These are phyloP conservation scores for Cryptomeria japonica DNA, from an alignment of 75 land plant species.

Conservation along the genomic window DNA sequence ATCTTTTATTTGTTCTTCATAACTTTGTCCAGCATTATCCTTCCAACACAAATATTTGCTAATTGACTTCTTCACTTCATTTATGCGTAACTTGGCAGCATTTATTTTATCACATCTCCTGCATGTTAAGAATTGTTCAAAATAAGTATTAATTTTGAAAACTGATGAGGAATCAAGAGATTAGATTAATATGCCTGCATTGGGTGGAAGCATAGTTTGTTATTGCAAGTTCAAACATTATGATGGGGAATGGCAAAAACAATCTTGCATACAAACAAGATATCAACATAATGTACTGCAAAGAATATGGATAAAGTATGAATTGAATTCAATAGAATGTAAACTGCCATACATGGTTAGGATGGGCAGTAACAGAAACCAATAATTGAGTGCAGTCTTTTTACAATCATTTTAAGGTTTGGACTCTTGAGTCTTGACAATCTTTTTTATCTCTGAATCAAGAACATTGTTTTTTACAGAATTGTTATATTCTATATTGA, in stretches of 20 bases:
- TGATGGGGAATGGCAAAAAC: background rate
- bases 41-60: background rate
- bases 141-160: background rate
- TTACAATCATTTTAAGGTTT: too few relatives aligned
- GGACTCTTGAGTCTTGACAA: too few relatives aligned
- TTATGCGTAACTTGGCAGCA: constrained; percentile 64
- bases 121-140: background rate
- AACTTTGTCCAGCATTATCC: background rate
- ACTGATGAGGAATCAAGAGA: background rate
- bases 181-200: background rate
- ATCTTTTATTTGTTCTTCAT: background rate
- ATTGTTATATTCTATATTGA: too few relatives aligned
- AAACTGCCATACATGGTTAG: too few relatives aligned
- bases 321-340: background rate
- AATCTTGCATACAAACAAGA: background rate
- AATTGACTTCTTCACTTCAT: constrained; percentile 25
- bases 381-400: too few relatives aligned
- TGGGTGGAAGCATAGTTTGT: background rate
- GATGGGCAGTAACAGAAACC: too few relatives aligned
- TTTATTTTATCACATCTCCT: constrained; percentile 54
- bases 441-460: too few relatives aligned
- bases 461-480: too few relatives aligned
- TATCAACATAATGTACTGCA: background rate
- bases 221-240: background rate
- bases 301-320: background rate